Evolutionary conservation across 495 filamentous ascomycete genomes (phyloP), one percentile per base, ranked within the genome.

Genomic region (Neurospora cerealis): DNA sequence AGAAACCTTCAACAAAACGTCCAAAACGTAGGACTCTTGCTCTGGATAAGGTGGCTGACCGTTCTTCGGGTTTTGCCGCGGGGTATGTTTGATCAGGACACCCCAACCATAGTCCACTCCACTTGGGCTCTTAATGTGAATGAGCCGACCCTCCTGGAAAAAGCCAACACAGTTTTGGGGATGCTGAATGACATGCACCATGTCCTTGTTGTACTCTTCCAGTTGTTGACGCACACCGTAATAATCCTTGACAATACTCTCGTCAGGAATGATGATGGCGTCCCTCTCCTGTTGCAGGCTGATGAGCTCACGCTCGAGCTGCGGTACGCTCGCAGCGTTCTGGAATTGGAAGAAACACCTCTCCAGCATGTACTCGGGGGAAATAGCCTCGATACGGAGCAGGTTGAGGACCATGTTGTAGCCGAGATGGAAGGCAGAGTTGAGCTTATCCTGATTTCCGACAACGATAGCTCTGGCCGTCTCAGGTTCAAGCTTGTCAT

Each of bases 341-440:
- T 99, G 96, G 82, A 99, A 99, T 81, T 99, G 96, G 81, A 92
- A 96, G 85, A 99, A 99, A 78, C 96, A 98, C 75, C 91, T 88
- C 83, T 97, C 93, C 19, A 99, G 86, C 96, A 99, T 98, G 81
- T 91, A 98, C 76, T 98, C 94, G 11, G 96, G 96, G 10, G 93
- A 97, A 70, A 99, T 96, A 15, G 93, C 95, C 80, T 98, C 96
- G 42, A 98, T 94, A 83, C 96, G 88, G 85, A 97, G 92, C 70
- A 99, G 84, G 76, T 99, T 99, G 73, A 99, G 85, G 78, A 99
- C 91, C 96, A 98, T 99, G 82, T 98, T 99, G 85, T 99, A 98
- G n/a, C 96, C 94, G 13, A 99, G 87, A 79, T 98, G 92, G 84
- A 99, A 99, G 17, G 96, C 96, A 4, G 96, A 98, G 82, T 98